Conservation (phyloP, 2,329 filamentous ascomycete species). For the Phialemonium atrogriseum region DNA sequence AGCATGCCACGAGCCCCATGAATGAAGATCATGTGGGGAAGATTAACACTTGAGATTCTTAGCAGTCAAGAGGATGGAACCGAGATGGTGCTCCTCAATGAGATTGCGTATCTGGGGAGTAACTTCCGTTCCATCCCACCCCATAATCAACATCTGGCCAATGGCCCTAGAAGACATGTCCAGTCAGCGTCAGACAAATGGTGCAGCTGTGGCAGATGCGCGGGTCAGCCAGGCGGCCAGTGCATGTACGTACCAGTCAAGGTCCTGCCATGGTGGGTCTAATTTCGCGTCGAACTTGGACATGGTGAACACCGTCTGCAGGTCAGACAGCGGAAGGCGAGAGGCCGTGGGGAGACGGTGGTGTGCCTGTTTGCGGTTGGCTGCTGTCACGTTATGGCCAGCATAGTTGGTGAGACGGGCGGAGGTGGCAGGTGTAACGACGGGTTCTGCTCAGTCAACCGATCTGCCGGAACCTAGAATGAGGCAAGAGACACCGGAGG, state of each 20-base stretch:
- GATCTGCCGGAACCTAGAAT: too few relatives aligned
- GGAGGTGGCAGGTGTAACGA: slow-evolving; percentile 4
- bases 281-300: slow-evolving; percentile 35
- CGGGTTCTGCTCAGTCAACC: too few relatives aligned
- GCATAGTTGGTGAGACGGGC: slow-evolving; percentile 2
- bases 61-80: slow-evolving; percentile 75
- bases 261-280: slow-evolving; percentile 65
- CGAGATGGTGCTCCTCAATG: slow-evolving; percentile 79
- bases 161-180: slow-evolving; percentile 46
- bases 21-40: slow-evolving; percentile 5
- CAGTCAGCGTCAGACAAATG: slow-evolving; percentile 17
- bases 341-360: neutral
- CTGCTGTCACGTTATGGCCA: slow-evolving; percentile 7
- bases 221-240: neutral
- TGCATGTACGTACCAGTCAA: slow-evolving; percentile 56
- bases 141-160: slow-evolving; percentile 74
- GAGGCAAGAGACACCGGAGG: too few relatives aligned
- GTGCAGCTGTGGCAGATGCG: slow-evolving; percentile 1
- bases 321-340: neutral
- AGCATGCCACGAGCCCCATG: slow-evolving; percentile 4
- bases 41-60: slow-evolving; percentile 75
- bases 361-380: slow-evolving; percentile 3
- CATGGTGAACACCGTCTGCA: slow-evolving; percentile 16
- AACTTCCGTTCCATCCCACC: slow-evolving; percentile 77
- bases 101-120: slow-evolving; percentile 74